Percentiles rank a stretch among this genome's conserved stretches.
These are phyloP conservation scores for Lactarius sp. DNA, from an alignment of 768 basidiomycete species.

Conservation along the genomic window DNA sequence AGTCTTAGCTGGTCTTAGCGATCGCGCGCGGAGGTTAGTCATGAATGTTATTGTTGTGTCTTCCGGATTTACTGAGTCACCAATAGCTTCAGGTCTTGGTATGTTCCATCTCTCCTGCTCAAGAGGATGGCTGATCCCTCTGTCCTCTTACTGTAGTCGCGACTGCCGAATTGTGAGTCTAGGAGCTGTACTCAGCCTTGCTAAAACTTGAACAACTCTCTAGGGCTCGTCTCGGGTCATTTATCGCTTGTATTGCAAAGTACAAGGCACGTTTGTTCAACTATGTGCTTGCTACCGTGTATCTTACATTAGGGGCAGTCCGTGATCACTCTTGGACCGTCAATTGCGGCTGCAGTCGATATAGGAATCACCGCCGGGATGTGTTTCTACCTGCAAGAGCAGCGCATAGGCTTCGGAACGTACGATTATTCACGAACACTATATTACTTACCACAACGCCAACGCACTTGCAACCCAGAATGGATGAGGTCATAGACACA, in stretches of 20 bases:
- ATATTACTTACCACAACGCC: neutral
- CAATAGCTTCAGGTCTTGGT: conserved; percentile 21
- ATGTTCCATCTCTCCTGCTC: neutral
- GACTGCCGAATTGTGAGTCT: conserved; percentile 16
- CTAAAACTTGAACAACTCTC: neutral
- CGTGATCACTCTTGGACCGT: conserved; percentile 25
- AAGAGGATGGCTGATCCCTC: neutral
- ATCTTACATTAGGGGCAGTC: conserved; percentile 13
- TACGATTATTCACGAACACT: neutral
- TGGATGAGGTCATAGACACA: conserved; percentile 23
- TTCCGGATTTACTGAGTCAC: neutral
- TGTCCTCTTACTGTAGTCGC: conserved; percentile 4
- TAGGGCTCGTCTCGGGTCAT: conserved; percentile 16
- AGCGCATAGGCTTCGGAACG: conserved; percentile 24
- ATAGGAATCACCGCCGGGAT: conserved; percentile 23
- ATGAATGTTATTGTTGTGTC: neutral
- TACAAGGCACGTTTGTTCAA: neutral
- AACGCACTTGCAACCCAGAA: conserved; percentile 6
- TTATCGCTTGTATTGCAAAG: conserved; percentile 2
- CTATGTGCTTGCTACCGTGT: too few species aligned
- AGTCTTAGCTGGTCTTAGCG: conserved; percentile 7
- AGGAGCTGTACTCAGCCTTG: neutral
- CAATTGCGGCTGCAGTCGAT: conserved; percentile 20
- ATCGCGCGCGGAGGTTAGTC: conserved; percentile 19
- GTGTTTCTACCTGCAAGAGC: conserved; percentile 25